Evolutionary conservation across 2,329 filamentous ascomycete genomes (phyloP).

Genomic region (Lecanicillium sp.): DNA sequence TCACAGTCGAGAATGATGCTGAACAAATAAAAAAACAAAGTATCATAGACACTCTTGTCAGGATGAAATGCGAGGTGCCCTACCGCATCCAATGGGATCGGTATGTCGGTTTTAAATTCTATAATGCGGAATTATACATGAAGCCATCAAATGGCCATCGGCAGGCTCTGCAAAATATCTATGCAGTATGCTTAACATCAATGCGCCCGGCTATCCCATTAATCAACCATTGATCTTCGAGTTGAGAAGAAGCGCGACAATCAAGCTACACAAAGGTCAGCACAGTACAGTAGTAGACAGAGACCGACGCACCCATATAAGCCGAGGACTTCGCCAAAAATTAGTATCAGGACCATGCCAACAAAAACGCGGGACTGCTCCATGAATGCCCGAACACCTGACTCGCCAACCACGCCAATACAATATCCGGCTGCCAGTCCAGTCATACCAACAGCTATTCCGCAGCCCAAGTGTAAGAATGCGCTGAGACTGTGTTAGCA

Average conservation of each 20-base stretch:
- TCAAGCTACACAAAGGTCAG: conserved; percentile 51
- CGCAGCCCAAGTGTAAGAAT: conserved; percentile 89
- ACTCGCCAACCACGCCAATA: conserved; percentile 92
- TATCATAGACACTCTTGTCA: no score
- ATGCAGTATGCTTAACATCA: no score
- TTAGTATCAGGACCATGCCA: conserved; percentile 96
- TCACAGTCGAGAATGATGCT: no score
- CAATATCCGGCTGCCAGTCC: conserved; percentile 93
- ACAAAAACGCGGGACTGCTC: conserved; percentile 93
- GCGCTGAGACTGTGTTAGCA: conserved; percentile 44
- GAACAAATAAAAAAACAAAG: no score
- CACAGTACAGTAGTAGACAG: neutral
- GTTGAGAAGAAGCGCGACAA: conserved; percentile 89
- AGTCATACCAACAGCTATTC: conserved; percentile 83
- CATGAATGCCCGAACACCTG: conserved; percentile 92
- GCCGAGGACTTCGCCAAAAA: conserved; percentile 96
- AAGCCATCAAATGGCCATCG: no score
- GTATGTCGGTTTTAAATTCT: no score
- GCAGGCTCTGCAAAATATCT: no score
- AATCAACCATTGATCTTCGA: conserved; percentile 65
- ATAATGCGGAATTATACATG: no score
- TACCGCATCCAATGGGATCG: no score
- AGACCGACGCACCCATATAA: conserved; percentile 74
- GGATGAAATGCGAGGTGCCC: no score
- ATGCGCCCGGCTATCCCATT: no score